phyloP scores from a whole-genome alignment of 305 asterid genomes.

The Rubia balearica region DNA sequence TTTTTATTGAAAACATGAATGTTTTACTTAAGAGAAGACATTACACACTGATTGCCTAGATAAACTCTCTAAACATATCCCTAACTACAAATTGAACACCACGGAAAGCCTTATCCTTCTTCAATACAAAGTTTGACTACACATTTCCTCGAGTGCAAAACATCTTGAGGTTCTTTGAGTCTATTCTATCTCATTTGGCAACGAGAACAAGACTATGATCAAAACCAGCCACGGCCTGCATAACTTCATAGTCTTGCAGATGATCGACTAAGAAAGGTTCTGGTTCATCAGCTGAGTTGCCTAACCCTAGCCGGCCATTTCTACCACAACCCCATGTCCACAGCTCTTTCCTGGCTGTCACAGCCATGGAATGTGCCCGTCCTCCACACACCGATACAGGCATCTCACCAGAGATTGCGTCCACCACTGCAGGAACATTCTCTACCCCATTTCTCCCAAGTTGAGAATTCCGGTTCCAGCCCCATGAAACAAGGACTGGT shows the following conservation, averaged over 20 bases:
- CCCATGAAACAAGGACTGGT: conserved; percentile 62
- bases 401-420: conserved; percentile 36
- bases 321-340: conserved; percentile 96
- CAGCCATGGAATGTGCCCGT: conserved; percentile 63
- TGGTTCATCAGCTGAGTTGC: conserved; percentile 66
- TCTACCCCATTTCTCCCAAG: conserved; percentile 74
- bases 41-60: too few relatives aligned
- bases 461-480: conserved; percentile 77
- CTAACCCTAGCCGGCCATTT: conserved; percentile 81
- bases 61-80: too few relatives aligned
- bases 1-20: too few relatives aligned
- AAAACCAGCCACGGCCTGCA: conserved; percentile 75
- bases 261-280: conserved; percentile 58
- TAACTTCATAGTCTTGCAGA: conserved; percentile 47
- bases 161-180: too few relatives aligned
- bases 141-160: too few relatives aligned
- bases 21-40: too few relatives aligned
- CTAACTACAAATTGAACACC: too few relatives aligned
- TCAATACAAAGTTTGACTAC: too few relatives aligned
- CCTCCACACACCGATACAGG: conserved; percentile 65
- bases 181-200: conserved; percentile 28
- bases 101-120: too few relatives aligned
- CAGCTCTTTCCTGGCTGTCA: conserved; percentile 48
- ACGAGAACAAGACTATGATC: conserved; percentile 76
- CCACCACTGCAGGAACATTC: conserved; percentile 44